Base-by-base conservation (phyloP, 345 rosid genomes). In the Citrus trifoliata region DNA sequence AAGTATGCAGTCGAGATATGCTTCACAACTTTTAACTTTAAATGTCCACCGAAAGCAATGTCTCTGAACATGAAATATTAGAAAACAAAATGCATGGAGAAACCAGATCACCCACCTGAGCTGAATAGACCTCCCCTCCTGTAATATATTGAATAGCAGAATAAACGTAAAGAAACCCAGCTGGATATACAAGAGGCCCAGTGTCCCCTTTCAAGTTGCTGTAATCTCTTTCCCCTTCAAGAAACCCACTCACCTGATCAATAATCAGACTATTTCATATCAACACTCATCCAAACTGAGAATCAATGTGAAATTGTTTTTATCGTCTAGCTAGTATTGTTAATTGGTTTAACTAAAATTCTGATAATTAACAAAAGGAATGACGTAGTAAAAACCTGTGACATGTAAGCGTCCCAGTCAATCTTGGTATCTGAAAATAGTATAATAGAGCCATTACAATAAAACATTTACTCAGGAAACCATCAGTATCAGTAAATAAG, bases 401-500 rank as follows among this genome's bases (percentile, higher is more conserved):
- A 90, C 97, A 95, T 93, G 85, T 95, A 93, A 59, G 98, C 99
- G 82, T 95, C 99, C 99, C 98, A 93, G 76, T 95, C 99, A 82
- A 95, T 95, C 92, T 93, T 95, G 69, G 97, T 95, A 86, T 95
- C 99, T 93, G 92, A 59, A 46, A 71, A 61, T 74, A 7, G 65
- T 69, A 37, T 56, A 81, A 73, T 18, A 2, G 22, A 35, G 68
- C 3, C 14, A 62, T 65, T 27, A 5, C 25, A 24, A 28, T 22
- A 18, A 46, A 46, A 27, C 51, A 74, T n/a, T 67, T 7, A 67
- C 24, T 72, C 40, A 77, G 2, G 33, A 22, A 38, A 74, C 22
- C 21, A 46, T 14, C 56, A 74, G 22, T 18, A 28, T 40, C 10
- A 16, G 12, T n/a, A 12, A 58, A 6, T 24, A 6, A 56, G 6